These are phyloP conservation scores for Emericellopsis atlantica DNA, from an alignment of 2,329 filamentous ascomycete species.

Conservation along the genomic window DNA sequence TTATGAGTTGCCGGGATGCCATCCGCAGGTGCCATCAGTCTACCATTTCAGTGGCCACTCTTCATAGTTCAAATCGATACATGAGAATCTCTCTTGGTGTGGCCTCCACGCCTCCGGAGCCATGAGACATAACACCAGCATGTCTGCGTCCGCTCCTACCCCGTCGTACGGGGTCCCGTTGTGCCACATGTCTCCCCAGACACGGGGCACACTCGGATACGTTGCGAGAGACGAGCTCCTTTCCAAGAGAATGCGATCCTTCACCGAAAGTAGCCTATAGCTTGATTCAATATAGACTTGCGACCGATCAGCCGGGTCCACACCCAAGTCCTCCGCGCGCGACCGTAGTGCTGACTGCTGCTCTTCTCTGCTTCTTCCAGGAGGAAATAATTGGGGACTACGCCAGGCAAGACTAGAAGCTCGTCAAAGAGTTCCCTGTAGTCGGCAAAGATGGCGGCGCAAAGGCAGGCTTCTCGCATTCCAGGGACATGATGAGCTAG, in stretches of 20 bases:
- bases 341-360: neutral
- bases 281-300: neutral
- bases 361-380: neutral
- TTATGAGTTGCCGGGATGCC: neutral
- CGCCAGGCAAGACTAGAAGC: neutral
- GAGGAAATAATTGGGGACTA: neutral
- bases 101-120: neutral
- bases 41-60: neutral
- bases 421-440: slow-evolving; percentile 2
- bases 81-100: neutral
- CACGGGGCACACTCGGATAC: too few species aligned
- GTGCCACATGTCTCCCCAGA: neutral
- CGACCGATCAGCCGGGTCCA: neutral
- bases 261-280: neutral
- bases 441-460: slow-evolving; percentile 9
- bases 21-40: too few species aligned
- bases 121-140: neutral
- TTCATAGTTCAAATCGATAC: neutral
- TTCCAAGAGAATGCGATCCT: neutral
- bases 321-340: neutral
- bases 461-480: slow-evolving; percentile 2
- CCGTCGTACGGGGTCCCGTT: neutral
- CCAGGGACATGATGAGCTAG: slow-evolving; percentile 9
- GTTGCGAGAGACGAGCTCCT: neutral
- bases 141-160: neutral